phyloP scores from a whole-genome alignment of 108 stramenopile species.

The Skeletonema menzelii region DNA sequence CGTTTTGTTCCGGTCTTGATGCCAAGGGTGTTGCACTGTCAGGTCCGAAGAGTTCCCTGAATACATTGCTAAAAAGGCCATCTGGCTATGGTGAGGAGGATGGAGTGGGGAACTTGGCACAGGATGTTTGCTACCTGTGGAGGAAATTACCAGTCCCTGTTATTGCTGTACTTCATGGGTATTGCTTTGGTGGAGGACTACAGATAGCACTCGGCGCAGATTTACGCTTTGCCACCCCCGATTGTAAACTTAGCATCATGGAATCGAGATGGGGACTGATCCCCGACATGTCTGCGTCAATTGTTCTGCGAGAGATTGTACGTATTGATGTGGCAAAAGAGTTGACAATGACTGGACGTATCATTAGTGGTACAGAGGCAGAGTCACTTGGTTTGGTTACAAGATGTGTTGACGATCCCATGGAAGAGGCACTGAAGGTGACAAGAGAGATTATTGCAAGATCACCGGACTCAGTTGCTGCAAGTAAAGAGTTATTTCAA shows the following conservation, averaged over 20 bases:
- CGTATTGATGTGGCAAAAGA: constrained; percentile 86
- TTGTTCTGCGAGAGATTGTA: constrained; percentile 75
- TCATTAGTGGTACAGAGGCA: constrained; percentile 74
- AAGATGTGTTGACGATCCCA: constrained; percentile 72
- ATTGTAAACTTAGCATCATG: constrained; percentile 87
- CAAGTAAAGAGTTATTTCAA: constrained; percentile 79
- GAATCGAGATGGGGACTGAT: constrained; percentile 92
- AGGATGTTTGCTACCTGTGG: constrained; percentile 88
- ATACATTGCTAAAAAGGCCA: constrained; percentile 61
- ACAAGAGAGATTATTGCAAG: constrained; percentile 64
- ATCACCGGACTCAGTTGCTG: constrained; percentile 86
- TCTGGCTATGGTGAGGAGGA: constrained; percentile 53
- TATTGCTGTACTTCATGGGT: constrained; percentile 81
- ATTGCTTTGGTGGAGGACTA: constrained; percentile 89
- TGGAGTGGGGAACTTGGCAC: constrained; percentile 78
- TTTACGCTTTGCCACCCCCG: constrained; percentile 75
- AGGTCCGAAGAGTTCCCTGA: constrained; percentile 31
- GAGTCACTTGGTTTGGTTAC: constrained; percentile 74
- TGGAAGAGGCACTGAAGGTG: constrained; percentile 70
- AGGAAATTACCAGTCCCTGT: constrained; percentile 86
- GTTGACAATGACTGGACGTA: constrained; percentile 83
- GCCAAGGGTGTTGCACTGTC: constrained; percentile 56
- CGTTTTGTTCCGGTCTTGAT: constrained; percentile 89
- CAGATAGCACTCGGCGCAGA: constrained; percentile 93
- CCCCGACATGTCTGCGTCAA: constrained; percentile 67